Conservation (phyloP, 495 filamentous ascomycete species). For the Aspergillus panamensis region DNA sequence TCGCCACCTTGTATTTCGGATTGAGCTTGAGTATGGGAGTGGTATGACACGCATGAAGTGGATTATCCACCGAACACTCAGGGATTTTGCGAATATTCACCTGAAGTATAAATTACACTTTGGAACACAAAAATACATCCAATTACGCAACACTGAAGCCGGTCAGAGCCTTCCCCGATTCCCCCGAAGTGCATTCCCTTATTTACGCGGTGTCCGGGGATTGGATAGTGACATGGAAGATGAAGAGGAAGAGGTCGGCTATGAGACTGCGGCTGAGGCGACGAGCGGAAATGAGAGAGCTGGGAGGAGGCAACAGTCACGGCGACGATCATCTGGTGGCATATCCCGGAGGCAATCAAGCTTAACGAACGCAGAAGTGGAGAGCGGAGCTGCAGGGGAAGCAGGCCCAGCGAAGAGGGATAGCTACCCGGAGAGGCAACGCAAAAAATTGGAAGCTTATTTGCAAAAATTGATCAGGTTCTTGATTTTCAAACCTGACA, state of each 20-base stretch:
- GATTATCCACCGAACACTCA: conserved; percentile 81
- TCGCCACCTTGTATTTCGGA: conserved; percentile 81
- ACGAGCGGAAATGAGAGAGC: conserved; percentile 56
- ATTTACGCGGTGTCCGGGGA: conserved; percentile 76
- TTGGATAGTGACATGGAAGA: conserved; percentile 75
- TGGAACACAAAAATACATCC: conserved; percentile 73
- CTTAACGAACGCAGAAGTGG: conserved; percentile 45
- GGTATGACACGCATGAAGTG: conserved; percentile 96
- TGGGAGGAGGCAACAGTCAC: conserved; percentile 39
- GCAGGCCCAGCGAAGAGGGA: conserved; percentile 45
- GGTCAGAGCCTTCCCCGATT: conserved; percentile 72
- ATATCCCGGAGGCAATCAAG: conserved; percentile 56
- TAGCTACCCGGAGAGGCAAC: conserved; percentile 64
- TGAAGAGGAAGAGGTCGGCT: conserved; percentile 68
- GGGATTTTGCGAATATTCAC: conserved; percentile 91
- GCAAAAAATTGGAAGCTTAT: conserved; percentile 84
- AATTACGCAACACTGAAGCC: conserved; percentile 53
- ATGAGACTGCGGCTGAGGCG: conserved; percentile 54
- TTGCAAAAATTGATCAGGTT: conserved; percentile 91
- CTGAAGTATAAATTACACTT: conserved; percentile 83
- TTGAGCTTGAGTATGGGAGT: conserved; percentile 94
- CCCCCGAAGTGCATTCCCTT: conserved; percentile 87
- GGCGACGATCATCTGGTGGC: conserved; percentile 57
- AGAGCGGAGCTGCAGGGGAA: conserved; percentile 40
- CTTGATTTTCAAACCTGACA: conserved; percentile 93